These are phyloP conservation scores for Komagataella populi DNA, from an alignment of 805 yeast species.

Conservation along the genomic window DNA sequence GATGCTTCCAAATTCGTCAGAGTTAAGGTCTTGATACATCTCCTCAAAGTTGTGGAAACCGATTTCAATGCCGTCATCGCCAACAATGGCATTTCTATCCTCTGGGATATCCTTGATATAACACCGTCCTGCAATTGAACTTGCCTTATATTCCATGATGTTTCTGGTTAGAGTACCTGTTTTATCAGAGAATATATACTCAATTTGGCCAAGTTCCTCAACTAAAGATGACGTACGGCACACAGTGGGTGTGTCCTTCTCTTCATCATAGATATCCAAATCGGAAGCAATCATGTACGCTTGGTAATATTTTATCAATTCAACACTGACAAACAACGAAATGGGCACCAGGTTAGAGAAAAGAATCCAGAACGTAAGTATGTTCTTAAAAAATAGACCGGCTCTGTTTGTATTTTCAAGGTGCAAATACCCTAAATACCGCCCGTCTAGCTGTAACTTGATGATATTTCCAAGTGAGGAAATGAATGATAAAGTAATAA, in stretches of 20 bases:
- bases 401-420: slow-evolving; percentile 56
- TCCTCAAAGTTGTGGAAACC: slow-evolving; percentile 68
- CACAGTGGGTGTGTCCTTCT: slow-evolving; percentile 85
- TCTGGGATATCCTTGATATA: slow-evolving; percentile 87
- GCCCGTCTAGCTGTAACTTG: slow-evolving; percentile 39
- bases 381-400: slow-evolving; percentile 68
- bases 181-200: slow-evolving; percentile 91
- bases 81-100: slow-evolving; percentile 56
- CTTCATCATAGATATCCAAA: slow-evolving; percentile 81
- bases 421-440: slow-evolving; percentile 47
- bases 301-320: slow-evolving; percentile 88
- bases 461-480: slow-evolving; percentile 85
- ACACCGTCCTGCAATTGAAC: slow-evolving; percentile 86
- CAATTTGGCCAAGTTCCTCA: slow-evolving; percentile 95
- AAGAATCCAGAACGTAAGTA: slow-evolving; percentile 90
- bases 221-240: slow-evolving; percentile 92
- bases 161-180: slow-evolving; percentile 95
- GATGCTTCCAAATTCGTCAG: slow-evolving; percentile 16
- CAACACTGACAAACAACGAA: slow-evolving; percentile 91
- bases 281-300: slow-evolving; percentile 91
- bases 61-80: slow-evolving; percentile 65
- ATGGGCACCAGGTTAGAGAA: slow-evolving; percentile 97
- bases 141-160: slow-evolving; percentile 91
- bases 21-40: slow-evolving; percentile 26
- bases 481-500: slow-evolving; percentile 61